These are phyloP conservation scores for Areca catechu DNA, from an alignment of 176 grass and related monocot genomes.

Conservation along the genomic window DNA sequence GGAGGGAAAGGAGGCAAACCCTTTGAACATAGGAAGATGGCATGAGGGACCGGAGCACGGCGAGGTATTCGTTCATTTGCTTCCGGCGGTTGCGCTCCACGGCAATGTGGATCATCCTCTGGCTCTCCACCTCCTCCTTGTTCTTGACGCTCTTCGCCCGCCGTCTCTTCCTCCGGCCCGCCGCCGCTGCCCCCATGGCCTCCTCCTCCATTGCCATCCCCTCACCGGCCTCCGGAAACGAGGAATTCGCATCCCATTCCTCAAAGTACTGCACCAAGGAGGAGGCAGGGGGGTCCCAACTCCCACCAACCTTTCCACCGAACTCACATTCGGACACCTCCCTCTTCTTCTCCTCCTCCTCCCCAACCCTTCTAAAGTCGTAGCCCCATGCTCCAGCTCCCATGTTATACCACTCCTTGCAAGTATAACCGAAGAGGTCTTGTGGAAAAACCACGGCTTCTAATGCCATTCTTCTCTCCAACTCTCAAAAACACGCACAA, in stretches of 20 bases:
- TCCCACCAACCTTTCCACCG: slow-evolving; percentile 12
- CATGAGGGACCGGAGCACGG: slow-evolving; percentile 86
- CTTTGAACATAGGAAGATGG: slow-evolving; percentile 79
- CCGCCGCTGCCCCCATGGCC: background rate
- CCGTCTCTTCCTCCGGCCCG: slow-evolving; percentile 55
- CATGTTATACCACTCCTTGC: slow-evolving; percentile 23
- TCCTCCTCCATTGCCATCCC: background rate
- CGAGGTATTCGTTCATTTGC: slow-evolving; percentile 99
- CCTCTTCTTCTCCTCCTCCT: background rate
- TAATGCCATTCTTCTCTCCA: slow-evolving; percentile 45
- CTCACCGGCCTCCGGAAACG: slow-evolving; percentile 22
- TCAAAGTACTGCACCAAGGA: slow-evolving; percentile 23
- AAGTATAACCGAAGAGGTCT: slow-evolving; percentile 41
- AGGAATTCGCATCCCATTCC: slow-evolving; percentile 44
- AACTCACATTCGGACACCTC: background rate
- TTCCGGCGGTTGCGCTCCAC: slow-evolving; percentile 93
- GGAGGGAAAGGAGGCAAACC: slow-evolving; percentile 19
- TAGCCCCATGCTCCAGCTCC: slow-evolving; percentile 6
- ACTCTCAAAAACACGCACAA: background rate
- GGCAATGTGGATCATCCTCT: slow-evolving; percentile 98
- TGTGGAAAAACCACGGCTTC: slow-evolving; percentile 80
- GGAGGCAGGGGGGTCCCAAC: slow-evolving; percentile 29
- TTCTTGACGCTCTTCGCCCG: slow-evolving; percentile 74
- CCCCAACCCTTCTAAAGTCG: slow-evolving; percentile 1
- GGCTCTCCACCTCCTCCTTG: slow-evolving; percentile 92